Percentiles rank a stretch among this genome's conserved stretches.
Evolutionary conservation across 2,329 filamentous ascomycete species (phyloP).

Genomic region (Claviceps sp.): DNA sequence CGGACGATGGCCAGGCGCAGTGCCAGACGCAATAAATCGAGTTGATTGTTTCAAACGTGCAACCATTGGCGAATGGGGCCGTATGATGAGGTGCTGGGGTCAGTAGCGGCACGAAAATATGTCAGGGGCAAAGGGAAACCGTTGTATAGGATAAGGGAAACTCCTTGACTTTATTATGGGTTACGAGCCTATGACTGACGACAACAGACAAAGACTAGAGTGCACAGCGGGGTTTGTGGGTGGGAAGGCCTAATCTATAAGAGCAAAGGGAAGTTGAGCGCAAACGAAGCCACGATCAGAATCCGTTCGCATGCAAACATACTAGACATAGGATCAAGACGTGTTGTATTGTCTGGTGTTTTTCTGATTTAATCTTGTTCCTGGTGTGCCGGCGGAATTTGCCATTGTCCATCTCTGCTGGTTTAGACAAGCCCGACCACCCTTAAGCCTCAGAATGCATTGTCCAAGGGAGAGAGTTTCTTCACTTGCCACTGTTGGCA

Average conservation of each 20-base stretch:
- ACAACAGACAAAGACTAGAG: slow-evolving; percentile 2
- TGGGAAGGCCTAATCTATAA: background rate
- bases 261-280: background rate
- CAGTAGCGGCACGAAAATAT: background rate
- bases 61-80: background rate
- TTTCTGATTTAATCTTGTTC: background rate
- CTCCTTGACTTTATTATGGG: background rate
- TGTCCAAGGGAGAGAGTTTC: too few species aligned
- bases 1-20: slow-evolving; percentile 52
- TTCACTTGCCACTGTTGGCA: too few species aligned
- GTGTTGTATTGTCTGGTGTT: background rate
- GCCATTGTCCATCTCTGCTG: too few species aligned
- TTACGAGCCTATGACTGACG: slow-evolving; percentile 5
- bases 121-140: background rate
- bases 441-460: too few species aligned
- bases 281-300: background rate
- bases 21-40: slow-evolving; percentile 55
- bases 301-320: background rate
- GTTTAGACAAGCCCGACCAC: too few species aligned
- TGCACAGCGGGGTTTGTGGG: background rate
- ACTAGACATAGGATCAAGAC: background rate
- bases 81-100: background rate
- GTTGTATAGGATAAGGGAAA: background rate
- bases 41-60: too few species aligned
- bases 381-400: too few species aligned